phyloP scores from a whole-genome alignment of 257 asterid genomes.

The Ocimum tenuiflorum region DNA sequence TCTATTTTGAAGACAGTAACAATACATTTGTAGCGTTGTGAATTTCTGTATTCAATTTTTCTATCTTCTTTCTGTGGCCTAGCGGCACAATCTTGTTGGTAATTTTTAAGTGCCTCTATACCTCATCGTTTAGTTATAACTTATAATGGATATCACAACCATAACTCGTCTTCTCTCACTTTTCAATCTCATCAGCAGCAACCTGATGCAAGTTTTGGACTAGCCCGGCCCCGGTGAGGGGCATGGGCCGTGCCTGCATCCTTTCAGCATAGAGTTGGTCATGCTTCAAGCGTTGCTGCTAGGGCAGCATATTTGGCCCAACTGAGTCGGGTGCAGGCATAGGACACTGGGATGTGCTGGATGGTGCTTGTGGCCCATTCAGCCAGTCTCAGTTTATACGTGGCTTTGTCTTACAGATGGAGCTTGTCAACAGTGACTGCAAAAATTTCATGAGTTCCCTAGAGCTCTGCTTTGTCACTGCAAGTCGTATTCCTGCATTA shows the following conservation, averaged over 20 bases:
- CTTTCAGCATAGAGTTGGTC: slow-evolving; percentile 38
- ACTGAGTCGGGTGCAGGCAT: slow-evolving; percentile 91
- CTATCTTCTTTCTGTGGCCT: background rate
- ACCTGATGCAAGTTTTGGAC: slow-evolving; percentile 68
- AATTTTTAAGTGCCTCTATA: background rate
- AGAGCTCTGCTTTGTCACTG: slow-evolving; percentile 32
- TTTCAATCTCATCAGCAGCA: slow-evolving; percentile 70
- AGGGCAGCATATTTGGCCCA: slow-evolving; percentile 39
- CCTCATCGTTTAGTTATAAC: background rate
- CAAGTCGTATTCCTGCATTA: slow-evolving; percentile 13
- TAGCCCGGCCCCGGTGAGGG: slow-evolving; percentile 99
- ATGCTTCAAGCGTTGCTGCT: slow-evolving; percentile 31
- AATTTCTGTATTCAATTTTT: background rate
- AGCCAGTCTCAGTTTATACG: slow-evolving; percentile 44
- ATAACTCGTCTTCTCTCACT: background rate
- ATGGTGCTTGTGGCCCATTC: slow-evolving; percentile 33
- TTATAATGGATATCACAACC: background rate
- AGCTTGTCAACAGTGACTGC: slow-evolving; percentile 39
- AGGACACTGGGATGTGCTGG: slow-evolving; percentile 47
- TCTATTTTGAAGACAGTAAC: background rate
- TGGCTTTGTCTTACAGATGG: slow-evolving; percentile 37
- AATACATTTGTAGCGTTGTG: background rate
- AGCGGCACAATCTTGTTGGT: background rate
- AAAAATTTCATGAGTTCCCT: slow-evolving; percentile 36
- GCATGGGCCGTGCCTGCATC: slow-evolving; percentile 97